Conservation (phyloP, 2,329 filamentous ascomycete species). For the Helotiales sp. region DNA sequence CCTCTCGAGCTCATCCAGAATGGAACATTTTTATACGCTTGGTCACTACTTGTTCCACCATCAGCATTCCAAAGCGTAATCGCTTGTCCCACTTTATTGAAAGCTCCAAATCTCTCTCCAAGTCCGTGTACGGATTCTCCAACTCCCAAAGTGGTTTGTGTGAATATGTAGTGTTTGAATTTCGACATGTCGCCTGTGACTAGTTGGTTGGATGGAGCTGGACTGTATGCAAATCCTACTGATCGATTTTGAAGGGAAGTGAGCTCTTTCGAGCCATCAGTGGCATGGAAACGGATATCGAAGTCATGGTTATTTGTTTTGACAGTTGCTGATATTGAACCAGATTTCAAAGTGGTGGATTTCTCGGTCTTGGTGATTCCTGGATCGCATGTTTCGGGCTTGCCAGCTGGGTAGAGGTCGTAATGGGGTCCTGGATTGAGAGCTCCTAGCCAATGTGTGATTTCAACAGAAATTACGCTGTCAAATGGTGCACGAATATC, state of each 20-base stretch:
- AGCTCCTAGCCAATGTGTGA: conserved; percentile 57
- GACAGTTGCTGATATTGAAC: conserved; percentile 53
- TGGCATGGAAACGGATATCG: conserved; percentile 55
- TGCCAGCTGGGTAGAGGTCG: conserved; percentile 55
- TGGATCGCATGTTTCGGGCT: conserved; percentile 40
- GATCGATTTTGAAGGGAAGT: conserved; percentile 56
- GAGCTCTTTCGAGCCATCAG: conserved; percentile 48
- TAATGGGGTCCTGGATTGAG: conserved; percentile 54
- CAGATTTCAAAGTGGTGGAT: conserved; percentile 51
- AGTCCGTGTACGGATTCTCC: conserved; percentile 72
- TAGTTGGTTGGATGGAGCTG: conserved; percentile 51
- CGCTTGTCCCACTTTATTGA: conserved; percentile 73
- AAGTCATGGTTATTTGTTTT: conserved; percentile 50
- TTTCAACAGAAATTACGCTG: conserved; percentile 59
- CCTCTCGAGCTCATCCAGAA: conserved; percentile 72
- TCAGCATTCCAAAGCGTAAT: conserved; percentile 65
- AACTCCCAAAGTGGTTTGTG: conserved; percentile 53
- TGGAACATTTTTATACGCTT: conserved; percentile 71
- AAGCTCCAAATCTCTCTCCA: conserved; percentile 74
- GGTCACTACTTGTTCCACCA: conserved; percentile 66
- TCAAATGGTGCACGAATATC: conserved; percentile 58
- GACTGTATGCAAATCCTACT: conserved; percentile 57
- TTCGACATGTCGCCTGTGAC: conserved; percentile 53
- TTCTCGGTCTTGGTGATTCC: conserved; percentile 42
- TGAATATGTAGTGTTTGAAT: conserved; percentile 57